phyloP scores from a whole-genome alignment of 2,329 filamentous ascomycete species.

The Colletotrichum orchidophilum region DNA sequence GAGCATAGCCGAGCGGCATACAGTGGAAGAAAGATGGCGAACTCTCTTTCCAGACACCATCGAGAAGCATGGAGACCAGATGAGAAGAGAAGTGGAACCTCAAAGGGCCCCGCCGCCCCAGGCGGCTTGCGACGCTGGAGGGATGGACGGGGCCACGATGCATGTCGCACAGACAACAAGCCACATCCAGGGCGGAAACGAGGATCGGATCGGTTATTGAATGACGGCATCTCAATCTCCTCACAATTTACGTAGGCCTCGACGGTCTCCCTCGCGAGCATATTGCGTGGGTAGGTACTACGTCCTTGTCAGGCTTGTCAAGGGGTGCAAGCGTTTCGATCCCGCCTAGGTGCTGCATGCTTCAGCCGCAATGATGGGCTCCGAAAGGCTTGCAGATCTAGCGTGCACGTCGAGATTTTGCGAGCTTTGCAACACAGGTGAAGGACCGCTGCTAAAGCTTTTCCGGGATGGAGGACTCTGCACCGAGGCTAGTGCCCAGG shows the following conservation, averaged over 20 bases:
- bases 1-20: not conserved
- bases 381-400: not conserved
- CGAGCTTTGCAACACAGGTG: not conserved
- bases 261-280: not conserved
- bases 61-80: constrained; percentile 6
- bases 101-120: not conserved
- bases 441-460: not conserved
- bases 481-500: constrained; percentile 11
- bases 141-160: constrained; percentile 21
- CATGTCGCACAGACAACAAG: constrained; percentile 16
- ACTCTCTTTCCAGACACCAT: constrained; percentile 13
- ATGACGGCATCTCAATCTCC: not conserved
- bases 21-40: not conserved
- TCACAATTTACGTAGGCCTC: not conserved
- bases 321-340: not conserved
- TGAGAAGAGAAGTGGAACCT: constrained; percentile 7
- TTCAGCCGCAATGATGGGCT: not conserved
- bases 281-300: not conserved
- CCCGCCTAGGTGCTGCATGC: not conserved
- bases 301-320: not conserved
- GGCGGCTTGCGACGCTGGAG: constrained; percentile 11
- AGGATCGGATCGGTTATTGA: not conserved
- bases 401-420: not conserved
- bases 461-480: constrained; percentile 10
- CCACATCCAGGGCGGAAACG: constrained; percentile 4